These are phyloP conservation scores for Sodiomyces alkalinus DNA, from an alignment of 2,329 filamentous ascomycete genomes.

Conservation along the genomic window DNA sequence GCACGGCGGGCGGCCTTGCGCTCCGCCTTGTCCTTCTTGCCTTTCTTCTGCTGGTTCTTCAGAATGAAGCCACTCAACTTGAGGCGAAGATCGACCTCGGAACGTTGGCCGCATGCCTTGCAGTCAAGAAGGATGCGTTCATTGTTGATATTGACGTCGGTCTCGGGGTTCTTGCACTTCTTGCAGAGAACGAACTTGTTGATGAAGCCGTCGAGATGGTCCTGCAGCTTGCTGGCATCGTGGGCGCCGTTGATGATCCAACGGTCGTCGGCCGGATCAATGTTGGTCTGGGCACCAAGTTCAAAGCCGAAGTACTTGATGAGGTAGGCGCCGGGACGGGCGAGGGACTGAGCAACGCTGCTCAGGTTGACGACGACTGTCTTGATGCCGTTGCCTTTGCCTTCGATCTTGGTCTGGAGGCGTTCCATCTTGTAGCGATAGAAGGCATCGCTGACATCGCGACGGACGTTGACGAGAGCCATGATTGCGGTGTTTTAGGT, in stretches of 20 bases:
- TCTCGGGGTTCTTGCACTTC: constrained; percentile 99
- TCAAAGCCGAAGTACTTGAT: constrained; percentile 99
- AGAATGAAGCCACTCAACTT: constrained; percentile 96
- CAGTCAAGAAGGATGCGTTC: constrained; percentile 86
- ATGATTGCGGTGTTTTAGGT: constrained; percentile 47
- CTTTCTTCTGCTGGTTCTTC: constrained; percentile 86
- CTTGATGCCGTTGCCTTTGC: constrained; percentile 99
- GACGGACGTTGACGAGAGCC: constrained; percentile 96
- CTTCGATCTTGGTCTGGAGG: constrained; percentile 97
- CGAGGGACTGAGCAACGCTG: constrained; percentile 83
- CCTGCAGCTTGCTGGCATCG: constrained; percentile 88
- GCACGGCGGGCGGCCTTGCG: constrained; percentile 84
- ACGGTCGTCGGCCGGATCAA: constrained; percentile 90
- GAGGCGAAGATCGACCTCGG: constrained; percentile 78
- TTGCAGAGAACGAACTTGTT: constrained; percentile 98
- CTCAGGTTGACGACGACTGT: constrained; percentile 92
- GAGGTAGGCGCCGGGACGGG: constrained; percentile 82
- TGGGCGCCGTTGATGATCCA: constrained; percentile 99
- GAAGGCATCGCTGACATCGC: constrained; percentile 96
- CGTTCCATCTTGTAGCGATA: constrained; percentile 99
- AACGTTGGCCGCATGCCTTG: constrained; percentile 94
- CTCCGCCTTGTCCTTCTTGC: constrained; percentile 93
- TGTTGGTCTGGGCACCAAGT: constrained; percentile 95
- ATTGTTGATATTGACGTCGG: constrained; percentile 89
- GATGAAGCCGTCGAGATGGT: constrained; percentile 97